Evolutionary conservation across 805 yeast species (phyloP).

Genomic region (Metschnikowia gelsemii): DNA sequence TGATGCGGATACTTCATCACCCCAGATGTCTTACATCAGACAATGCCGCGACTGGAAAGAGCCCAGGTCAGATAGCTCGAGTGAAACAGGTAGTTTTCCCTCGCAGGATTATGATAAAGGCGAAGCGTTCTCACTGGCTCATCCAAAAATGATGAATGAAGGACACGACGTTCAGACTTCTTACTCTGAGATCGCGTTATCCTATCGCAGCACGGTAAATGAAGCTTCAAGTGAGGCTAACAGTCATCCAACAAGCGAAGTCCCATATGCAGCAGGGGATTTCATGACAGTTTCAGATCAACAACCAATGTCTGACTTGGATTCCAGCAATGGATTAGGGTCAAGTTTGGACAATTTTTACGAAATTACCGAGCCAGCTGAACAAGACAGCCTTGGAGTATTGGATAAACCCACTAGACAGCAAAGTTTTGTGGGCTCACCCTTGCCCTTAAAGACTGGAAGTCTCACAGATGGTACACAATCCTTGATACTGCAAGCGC

Average conservation of each 20-base stretch:
- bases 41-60: no score
- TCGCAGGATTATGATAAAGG: no score
- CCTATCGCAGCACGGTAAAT: background rate
- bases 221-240: background rate
- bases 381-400: background rate
- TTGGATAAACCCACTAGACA: background rate
- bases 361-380: conserved; percentile 1
- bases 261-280: background rate
- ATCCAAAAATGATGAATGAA: background rate
- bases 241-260: conserved; percentile 1
- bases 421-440: background rate
- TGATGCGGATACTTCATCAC: no score
- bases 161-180: background rate
- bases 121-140: no score
- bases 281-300: background rate
- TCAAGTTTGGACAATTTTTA: conserved; percentile 1
- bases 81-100: no score
- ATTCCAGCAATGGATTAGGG: background rate
- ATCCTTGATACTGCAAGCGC: background rate
- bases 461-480: background rate
- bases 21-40: no score
- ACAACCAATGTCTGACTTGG: background rate
- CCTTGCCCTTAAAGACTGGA: background rate
- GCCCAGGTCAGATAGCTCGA: no score
- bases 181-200: background rate